Base-by-base conservation (phyloP, 345 rosid species). In the Dimocarpus longan region DNA sequence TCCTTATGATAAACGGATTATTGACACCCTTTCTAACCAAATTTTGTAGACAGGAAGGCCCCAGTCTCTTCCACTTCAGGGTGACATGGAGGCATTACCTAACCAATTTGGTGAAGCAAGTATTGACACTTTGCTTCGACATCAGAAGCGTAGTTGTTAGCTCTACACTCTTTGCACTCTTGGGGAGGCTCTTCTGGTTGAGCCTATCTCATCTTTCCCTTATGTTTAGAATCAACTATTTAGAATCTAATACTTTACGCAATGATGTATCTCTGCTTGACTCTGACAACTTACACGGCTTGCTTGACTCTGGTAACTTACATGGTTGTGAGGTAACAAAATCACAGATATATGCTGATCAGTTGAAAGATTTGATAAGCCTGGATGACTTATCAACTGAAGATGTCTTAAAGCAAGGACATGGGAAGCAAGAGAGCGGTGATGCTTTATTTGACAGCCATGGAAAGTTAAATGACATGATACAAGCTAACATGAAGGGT, bases 41-140 rank as follows among this genome's bases (percentile, higher is more conserved):
- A 73, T 74, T 80, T 50, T 88, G 80, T 89, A 93, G 97, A 90
- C 95, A 90, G 95, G 92, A 85, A 82, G 86, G 80, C 73, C 71
- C 68, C 84, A 78, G 70, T 78, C 89, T 70, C 82, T 75, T 70
- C 76, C 28, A 10, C 40, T 76, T 76, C 90, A 81, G 79, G 90
- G 10, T 13, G 95, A 91, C 90, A 80, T 90, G 92, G 97, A 91
- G 84, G 89, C 90, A 68, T 80, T 90, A 71, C 93, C 90, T 77
- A 88, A 90, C 74, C 92, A 82, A 70, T 82, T 71, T 73, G 89
- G 95, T 78, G 90, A 91, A 87, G 74, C 88, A 77, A 88, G 82
- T 81, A 76, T 86, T 1, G 92, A 90, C 48, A 70, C 78, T 70
- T 82, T 89, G 79, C 95, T 93, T 78, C 88, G 90, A 70, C 90